Evolutionary conservation across 805 yeast genomes (phyloP), one percentile per base, ranked within the genome.

Genomic region (Metahyphopichia silvanorum): DNA sequence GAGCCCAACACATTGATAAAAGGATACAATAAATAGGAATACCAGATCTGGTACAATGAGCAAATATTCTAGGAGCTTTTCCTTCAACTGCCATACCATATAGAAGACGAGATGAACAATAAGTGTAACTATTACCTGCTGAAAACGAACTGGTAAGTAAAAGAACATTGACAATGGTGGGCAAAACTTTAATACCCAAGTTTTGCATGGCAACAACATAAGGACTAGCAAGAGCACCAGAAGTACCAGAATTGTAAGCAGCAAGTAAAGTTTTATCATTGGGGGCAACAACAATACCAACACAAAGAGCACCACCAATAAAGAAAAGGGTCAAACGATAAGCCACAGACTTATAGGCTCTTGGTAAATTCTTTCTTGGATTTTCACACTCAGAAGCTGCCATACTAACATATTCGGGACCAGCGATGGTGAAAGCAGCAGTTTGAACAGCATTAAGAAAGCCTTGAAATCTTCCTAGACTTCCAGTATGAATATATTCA

Each of bases 321-420:
- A 80, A 86, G 42, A 87, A 71, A 20, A 82, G 55, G 1, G 80
- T 67, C 38, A 86, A 65, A 42, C 95, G 69, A 48, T 69, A 69
- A 38, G 84, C 77, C 12, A 86, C 86, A 34, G 81, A 82, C 42
- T 77, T 81, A 63, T 80, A 85, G 0, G 95, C 95, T 21, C 69
- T 69, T n/a, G 93, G 88, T 52, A 87, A 61, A 5, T 77, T 77
- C 33, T 73, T 73, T 32, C 91, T 71, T 8, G 95, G 94, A 44
- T 78, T 67, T 20, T 71, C 62, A 2, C 86, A 77, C 53, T 86
- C 95, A 29, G 94, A 87, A 3, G 95, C 93, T 21, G 86, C 77
- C 84, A 84, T 81, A 2, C 91, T 73, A 21, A 86, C 74, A 46
- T 84, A 83, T 56, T 86, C 96, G 2, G 95, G 94, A 1, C 95